phyloP scores from a whole-genome alignment of 2,329 filamentous ascomycete species.

The Aureobasidium sp. region DNA sequence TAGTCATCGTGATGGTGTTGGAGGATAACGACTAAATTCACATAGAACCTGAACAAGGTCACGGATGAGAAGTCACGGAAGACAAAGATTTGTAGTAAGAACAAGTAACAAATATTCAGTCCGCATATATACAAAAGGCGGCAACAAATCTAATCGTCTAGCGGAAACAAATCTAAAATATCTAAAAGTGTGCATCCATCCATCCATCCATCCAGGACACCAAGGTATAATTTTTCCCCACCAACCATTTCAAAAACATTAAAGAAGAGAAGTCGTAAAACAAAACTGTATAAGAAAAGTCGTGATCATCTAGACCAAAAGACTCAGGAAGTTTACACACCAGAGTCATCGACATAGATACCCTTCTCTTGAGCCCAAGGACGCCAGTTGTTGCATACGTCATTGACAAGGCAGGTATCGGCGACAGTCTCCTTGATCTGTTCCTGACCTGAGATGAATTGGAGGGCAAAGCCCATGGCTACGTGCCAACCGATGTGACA shows the following conservation, averaged over 20 bases:
- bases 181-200: not conserved
- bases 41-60: too few relatives aligned
- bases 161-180: not conserved
- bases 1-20: not conserved
- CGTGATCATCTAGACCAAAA: not conserved
- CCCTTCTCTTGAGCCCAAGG: constrained; percentile 26
- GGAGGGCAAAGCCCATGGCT: constrained; percentile 33
- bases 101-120: not conserved
- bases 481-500: constrained; percentile 38
- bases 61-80: too few relatives aligned
- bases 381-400: constrained; percentile 29
- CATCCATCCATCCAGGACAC: not conserved
- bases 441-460: constrained; percentile 29
- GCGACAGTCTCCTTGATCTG: constrained; percentile 22
- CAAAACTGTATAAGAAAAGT: not conserved
- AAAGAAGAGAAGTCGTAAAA: not conserved
- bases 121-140: constrained; percentile 3
- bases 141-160: not conserved
- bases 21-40: not conserved
- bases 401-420: constrained; percentile 26
- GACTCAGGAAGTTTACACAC: constrained; percentile 24
- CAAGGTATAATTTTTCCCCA: not conserved
- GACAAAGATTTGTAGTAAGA: too few relatives aligned
- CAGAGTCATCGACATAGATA: constrained; percentile 25
- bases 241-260: not conserved